Evolutionary conservation across 805 yeast genomes (phyloP).

Genomic region (Phaffomyces opuntiae): DNA sequence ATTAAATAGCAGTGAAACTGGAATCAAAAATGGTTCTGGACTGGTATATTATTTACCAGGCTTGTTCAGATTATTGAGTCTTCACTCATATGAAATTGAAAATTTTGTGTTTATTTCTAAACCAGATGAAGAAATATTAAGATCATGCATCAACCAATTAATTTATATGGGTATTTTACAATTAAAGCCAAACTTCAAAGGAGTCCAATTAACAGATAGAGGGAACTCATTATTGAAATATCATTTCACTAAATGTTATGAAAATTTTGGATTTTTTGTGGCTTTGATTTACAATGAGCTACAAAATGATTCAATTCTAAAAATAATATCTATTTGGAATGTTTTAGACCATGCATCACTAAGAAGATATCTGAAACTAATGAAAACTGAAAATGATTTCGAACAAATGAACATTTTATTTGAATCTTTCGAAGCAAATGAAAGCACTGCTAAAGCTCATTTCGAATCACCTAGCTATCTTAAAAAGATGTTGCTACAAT

Average conservation of each 20-base stretch:
- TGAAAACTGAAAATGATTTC: conserved; percentile 1
- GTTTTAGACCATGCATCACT: background rate
- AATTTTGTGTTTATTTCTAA: conserved; percentile 1
- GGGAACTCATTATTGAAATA: background rate
- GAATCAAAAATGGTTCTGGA: background rate
- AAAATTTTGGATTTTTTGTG: background rate
- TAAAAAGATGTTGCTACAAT: background rate
- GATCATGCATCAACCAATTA: conserved; percentile 2
- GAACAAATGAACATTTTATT: background rate
- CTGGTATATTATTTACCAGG: background rate
- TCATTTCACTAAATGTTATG: background rate
- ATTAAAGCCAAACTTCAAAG: background rate
- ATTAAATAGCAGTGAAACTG: background rate
- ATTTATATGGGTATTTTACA: conserved; percentile 4
- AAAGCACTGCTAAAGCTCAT: background rate
- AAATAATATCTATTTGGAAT: conserved; percentile 1
- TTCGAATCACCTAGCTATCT: background rate
- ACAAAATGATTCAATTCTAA: background rate
- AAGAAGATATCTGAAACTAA: background rate
- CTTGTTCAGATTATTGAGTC: background rate
- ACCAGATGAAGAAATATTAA: conserved; percentile 1
- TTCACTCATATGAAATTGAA: background rate
- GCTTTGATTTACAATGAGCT: background rate
- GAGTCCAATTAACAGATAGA: conserved; percentile 2
- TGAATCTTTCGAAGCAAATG: background rate